Conservation (phyloP, 2,329 filamentous ascomycete genomes). For the Sclerotinia subarctica region DNA sequence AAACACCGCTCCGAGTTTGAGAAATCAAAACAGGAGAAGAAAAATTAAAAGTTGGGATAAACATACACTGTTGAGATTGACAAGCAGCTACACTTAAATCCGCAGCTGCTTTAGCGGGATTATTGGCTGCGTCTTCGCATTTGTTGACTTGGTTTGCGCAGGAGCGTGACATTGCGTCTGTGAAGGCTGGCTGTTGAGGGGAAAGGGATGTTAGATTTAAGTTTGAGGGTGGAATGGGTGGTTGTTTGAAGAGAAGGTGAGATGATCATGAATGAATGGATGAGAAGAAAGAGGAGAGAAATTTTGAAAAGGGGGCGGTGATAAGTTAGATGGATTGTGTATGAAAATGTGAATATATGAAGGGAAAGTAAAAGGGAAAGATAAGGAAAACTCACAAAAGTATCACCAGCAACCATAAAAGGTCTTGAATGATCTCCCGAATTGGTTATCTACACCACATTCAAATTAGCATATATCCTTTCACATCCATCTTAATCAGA, state of each 20-base stretch:
- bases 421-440: conserved; percentile 10
- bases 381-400: conserved; percentile 14
- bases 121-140: conserved; percentile 2
- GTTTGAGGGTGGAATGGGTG: not conserved
- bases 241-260: not conserved
- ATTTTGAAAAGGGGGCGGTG: not conserved
- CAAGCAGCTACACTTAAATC: not conserved
- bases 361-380: not conserved
- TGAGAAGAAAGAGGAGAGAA: not conserved
- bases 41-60: not conserved
- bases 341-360: not conserved
- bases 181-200: not conserved
- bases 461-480: not conserved
- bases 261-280: not conserved
- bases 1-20: no score
- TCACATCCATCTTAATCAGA: not conserved
- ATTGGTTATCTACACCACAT: conserved; percentile 12
- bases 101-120: not conserved
- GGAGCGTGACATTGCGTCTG: not conserved
- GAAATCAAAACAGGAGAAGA: not conserved
- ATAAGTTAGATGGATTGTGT: not conserved
- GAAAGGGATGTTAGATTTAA: not conserved
- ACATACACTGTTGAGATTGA: conserved; percentile 15
- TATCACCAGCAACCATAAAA: conserved; percentile 7
- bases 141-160: conserved; percentile 9